These are phyloP conservation scores for Irpex sp. DNA, from an alignment of 1,284 basidiomycete genomes.

Conservation along the genomic window DNA sequence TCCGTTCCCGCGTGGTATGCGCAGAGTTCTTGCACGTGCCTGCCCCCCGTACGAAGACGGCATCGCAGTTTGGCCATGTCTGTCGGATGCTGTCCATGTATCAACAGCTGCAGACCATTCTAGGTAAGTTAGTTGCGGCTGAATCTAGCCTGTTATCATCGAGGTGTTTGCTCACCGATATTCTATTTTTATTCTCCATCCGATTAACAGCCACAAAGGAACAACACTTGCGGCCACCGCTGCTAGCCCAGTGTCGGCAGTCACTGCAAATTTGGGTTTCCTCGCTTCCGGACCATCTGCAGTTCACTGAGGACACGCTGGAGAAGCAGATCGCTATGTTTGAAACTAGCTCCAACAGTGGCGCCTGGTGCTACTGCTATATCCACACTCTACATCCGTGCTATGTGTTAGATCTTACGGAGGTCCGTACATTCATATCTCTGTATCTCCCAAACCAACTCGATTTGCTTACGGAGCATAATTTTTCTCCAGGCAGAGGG, in stretches of 20 bases:
- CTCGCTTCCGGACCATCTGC: constrained; percentile 63
- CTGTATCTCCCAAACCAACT: background rate
- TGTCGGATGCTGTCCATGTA: constrained; percentile 65
- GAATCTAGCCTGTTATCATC: background rate
- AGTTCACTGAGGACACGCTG: constrained; percentile 63
- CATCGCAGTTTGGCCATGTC: constrained; percentile 70
- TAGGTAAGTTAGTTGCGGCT: constrained; percentile 22
- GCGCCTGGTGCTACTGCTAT: constrained; percentile 73
- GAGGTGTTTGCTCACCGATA: background rate
- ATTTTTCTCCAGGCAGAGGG: constrained; percentile 23
- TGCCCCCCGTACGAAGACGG: constrained; percentile 53
- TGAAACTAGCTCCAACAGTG: constrained; percentile 69
- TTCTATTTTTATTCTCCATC: background rate
- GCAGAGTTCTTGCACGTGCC: constrained; percentile 65
- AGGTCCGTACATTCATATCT: constrained; percentile 39
- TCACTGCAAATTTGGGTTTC: constrained; percentile 53
- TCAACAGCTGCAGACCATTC: constrained; percentile 44
- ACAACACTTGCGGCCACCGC: constrained; percentile 16
- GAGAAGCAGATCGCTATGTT: constrained; percentile 70
- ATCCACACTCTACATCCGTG: constrained; percentile 71
- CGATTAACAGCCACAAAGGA: constrained; percentile 18
- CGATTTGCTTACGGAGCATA: constrained; percentile 5
- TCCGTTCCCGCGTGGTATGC: background rate
- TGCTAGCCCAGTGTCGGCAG: constrained; percentile 36
- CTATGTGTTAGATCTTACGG: constrained; percentile 57